Base-by-base conservation (phyloP, 345 rosid species). In the Camelina neglecta region DNA sequence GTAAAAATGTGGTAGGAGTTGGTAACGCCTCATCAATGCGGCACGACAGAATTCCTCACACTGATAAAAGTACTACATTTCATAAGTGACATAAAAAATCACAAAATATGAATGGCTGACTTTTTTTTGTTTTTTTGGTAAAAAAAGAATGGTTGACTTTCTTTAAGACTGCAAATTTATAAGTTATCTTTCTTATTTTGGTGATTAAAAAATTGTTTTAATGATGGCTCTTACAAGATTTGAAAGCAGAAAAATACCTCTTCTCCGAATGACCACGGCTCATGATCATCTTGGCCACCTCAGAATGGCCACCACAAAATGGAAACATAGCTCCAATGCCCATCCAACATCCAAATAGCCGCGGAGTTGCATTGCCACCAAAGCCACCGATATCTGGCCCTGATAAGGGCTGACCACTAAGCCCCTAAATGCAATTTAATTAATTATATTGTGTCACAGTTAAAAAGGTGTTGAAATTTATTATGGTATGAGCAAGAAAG, bases 341-440 rank as follows among this genome's bases (percentile, higher is more conserved):
- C 98, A 93, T 87, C 98, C 97, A 93, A 69, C 93, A 83, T 68
- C 93, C 98, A 77, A 91, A 93, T 65, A 93, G 86, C 79, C 83
- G 85, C 2, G 98, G 91, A 20, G 96, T 80, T n/a, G 98, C 94
- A 82, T 93, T 91, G 69, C 93, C 98, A 54, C 71, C 93, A 81
- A 86, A 91, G 56, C 98, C 98, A 80, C 98, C 97, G 59, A 93
- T 89, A 86, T 93, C 97, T 80, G 98, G 96, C 72, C 98, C 98
- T 23, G 98, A 83, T 75, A 93, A 83, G 20, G 93, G 97, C 82
- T 93, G 98, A 65, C 96, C 98, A 76, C 98, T 91, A 51, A 93
- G 88, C 54, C 96, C 98, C 98, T 93, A 72, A 67, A 59, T 57
- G 23, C 16, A 77, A 45, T 74, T 36, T 35, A 62, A 3, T 29